phyloP scores from a whole-genome alignment of 441 rosid species.

The Populus hybrid region DNA sequence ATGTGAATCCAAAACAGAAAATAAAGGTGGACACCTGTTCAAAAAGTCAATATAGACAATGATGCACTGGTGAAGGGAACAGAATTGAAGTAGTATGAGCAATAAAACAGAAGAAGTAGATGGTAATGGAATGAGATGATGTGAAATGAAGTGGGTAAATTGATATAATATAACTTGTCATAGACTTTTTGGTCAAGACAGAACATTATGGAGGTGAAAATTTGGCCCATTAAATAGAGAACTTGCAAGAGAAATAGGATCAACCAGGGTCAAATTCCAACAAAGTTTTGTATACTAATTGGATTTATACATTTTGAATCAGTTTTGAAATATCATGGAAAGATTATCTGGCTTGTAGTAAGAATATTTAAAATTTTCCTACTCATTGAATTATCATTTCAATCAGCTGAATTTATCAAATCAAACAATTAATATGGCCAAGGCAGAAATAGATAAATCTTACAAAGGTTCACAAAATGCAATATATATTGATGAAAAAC shows the following conservation, averaged over 20 bases:
- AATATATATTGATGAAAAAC: constrained; percentile 16
- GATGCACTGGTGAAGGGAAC: neutral
- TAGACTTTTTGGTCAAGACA: neutral
- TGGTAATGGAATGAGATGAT: neutral
- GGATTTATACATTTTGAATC: neutral
- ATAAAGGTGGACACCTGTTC: neutral
- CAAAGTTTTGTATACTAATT: neutral
- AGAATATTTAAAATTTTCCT: neutral
- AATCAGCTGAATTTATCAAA: constrained; percentile 2
- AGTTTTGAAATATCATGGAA: neutral
- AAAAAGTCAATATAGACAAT: neutral
- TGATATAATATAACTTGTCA: neutral
- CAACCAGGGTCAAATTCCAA: neutral
- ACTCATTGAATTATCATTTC: constrained; percentile 6
- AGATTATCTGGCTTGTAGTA: neutral
- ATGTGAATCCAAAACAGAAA: too few species aligned
- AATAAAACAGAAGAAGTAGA: neutral
- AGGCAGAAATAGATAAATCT: constrained; percentile 3
- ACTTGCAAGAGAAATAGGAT: neutral
- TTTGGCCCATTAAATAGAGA: neutral
- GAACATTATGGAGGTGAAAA: neutral
- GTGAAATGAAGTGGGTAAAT: neutral
- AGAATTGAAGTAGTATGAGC: neutral
- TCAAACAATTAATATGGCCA: neutral
- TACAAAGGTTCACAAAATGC: neutral